Base-by-base conservation (phyloP, 2,329 filamentous ascomycete species). In the Nemania abortiva region DNA sequence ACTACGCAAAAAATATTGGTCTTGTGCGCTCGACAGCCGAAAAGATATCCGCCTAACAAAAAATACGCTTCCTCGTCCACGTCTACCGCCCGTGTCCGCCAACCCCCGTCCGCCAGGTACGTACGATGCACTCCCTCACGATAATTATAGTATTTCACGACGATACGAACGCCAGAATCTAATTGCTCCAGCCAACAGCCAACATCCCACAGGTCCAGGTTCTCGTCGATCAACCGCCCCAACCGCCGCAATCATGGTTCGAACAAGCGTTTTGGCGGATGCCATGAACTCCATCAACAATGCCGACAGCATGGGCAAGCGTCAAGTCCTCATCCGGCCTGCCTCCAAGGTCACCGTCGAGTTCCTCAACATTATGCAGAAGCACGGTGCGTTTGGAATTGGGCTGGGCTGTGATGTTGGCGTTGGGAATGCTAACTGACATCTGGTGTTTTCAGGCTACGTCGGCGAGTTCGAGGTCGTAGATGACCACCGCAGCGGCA, bases 341-440 rank as follows among this genome's bases (percentile, higher is more conserved):
- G 61, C 66, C 31, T 68, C 66, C 34, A 68, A 68, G 52, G 66
- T 68, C 61, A 68, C 61, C 56, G 66, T 68, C 57, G 61, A 65
- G 57, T 68, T 68, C 61, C 66, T 68, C 61, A 65, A 68, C 61
- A 64, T 68, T n/a, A 68, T 68, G 66, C 66, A 68, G 61, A 64
- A 65, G 56, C 18, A 68, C 56, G 66, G 65, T 68, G 64, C 20
- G 65, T 53, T 18, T 6, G 31, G 24, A 11, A 53, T 9, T 7
- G 13, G 9, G 37, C 6, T 3, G 3, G 37, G 11, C 15, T 34
- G 31, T 34, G 31, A 9, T 34, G 4, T 9, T 4, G 31, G 31
- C 9, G 31, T 34, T 9, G 31, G 9, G 31, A 34, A 9, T 34
- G 31, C 31, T 34, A n/a, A n/a, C n/a, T n/a, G n/a, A n/a, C n/a